A percentile compares a stretch with the other conserved stretches of the same genome.
Evolutionary conservation across 371 early-diverging fungal genomes (phyloP).

Genomic region (Apophysomyces ossiformis): DNA sequence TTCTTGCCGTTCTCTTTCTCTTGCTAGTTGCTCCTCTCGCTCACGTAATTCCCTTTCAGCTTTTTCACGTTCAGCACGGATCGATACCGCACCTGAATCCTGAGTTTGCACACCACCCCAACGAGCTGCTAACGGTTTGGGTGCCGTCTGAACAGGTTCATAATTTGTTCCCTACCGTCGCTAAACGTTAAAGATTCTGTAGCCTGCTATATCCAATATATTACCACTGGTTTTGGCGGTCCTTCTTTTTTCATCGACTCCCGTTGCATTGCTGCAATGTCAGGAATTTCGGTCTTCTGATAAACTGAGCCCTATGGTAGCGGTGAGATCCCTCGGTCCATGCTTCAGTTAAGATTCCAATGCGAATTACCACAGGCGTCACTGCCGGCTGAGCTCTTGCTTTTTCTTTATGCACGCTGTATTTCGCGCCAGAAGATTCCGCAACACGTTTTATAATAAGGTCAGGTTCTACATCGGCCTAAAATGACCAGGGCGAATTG

Average conservation of each 20-base stretch:
- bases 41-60: slow-evolving; percentile 59
- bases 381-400: slow-evolving; percentile 44
- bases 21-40: slow-evolving; percentile 45
- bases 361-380: slow-evolving; percentile 53
- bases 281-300: slow-evolving; percentile 66
- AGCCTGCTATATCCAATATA: background rate
- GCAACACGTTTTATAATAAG: slow-evolving; percentile 86
- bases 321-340: background rate
- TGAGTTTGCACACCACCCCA: slow-evolving; percentile 39
- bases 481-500: slow-evolving; percentile 23
- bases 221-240: slow-evolving; percentile 50
- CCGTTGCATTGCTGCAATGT: slow-evolving; percentile 68
- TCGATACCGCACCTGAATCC: slow-evolving; percentile 37
- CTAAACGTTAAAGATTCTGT: background rate
- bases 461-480: slow-evolving; percentile 81
- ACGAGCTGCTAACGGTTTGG: slow-evolving; percentile 46
- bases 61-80: slow-evolving; percentile 55
- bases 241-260: slow-evolving; percentile 60
- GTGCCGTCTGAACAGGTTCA: slow-evolving; percentile 49
- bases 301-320: slow-evolving; percentile 60
- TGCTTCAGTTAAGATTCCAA: background rate
- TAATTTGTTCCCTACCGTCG: slow-evolving; percentile 43
- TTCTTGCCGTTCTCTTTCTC: slow-evolving; percentile 19
- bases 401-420: slow-evolving; percentile 77
- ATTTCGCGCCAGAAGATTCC: slow-evolving; percentile 89